Percentiles rank a stretch among this genome's conserved stretches.
phyloP scores from a whole-genome alignment of 306 rosid genomes.

The Senna tora region DNA sequence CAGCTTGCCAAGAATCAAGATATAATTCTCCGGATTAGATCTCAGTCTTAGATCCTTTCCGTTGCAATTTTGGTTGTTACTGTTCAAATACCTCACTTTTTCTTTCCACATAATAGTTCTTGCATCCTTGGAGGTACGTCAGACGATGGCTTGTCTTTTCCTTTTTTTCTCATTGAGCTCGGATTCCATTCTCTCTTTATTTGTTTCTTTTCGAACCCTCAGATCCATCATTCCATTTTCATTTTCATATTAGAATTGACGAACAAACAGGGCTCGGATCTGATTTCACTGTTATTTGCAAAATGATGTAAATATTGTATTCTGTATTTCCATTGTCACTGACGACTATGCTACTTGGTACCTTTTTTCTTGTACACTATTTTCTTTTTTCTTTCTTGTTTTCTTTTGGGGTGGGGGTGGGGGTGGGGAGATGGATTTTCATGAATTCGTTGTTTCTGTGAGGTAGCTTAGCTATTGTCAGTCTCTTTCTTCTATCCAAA shows the following conservation, averaged over 20 bases:
- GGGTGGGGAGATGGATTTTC: not conserved
- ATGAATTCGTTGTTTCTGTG: slow-evolving; percentile 11
- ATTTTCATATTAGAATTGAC: not conserved
- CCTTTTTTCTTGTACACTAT: not conserved
- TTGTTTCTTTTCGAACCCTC: not conserved
- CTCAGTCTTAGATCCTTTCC: not conserved
- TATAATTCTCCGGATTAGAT: not conserved
- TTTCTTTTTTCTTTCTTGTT: too few relatives aligned
- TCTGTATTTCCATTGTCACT: not conserved
- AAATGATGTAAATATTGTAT: not conserved
- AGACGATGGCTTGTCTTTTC: not conserved
- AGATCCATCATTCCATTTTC: slow-evolving; percentile 9
- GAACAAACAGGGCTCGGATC: slow-evolving; percentile 15
- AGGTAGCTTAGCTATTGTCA: slow-evolving; percentile 37
- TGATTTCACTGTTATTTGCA: not conserved
- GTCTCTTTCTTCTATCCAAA: slow-evolving; percentile 3
- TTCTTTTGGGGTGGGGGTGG: not conserved
- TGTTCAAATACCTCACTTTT: not conserved
- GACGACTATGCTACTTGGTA: not conserved
- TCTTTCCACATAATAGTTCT: not conserved
- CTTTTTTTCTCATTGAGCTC: not conserved
- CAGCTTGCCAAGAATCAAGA: not conserved
- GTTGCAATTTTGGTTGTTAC: slow-evolving; percentile 17
- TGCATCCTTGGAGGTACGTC: slow-evolving; percentile 18
- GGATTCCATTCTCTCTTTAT: not conserved